A percentile compares a stretch with the other conserved stretches of the same genome.
These are phyloP conservation scores for Exophiala oligosperma DNA, from an alignment of 2,329 filamentous ascomycete genomes.

Conservation along the genomic window DNA sequence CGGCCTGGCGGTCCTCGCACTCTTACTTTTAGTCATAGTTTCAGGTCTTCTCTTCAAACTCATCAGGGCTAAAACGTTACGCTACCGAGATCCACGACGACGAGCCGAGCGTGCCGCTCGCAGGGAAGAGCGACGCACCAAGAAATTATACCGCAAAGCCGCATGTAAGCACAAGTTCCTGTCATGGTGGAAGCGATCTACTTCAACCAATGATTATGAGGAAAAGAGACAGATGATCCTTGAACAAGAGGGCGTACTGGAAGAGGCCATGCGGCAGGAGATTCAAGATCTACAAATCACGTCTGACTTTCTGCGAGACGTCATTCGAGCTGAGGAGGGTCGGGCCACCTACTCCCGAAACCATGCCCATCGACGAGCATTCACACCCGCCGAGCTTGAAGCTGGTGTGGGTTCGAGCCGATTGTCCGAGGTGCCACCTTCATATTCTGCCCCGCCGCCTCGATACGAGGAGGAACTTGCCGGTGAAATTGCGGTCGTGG, in stretches of 20 bases:
- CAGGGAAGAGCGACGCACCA: slow-evolving; percentile 55
- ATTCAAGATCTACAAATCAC: slow-evolving; percentile 54
- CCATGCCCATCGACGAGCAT: slow-evolving; percentile 7
- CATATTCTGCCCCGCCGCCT: slow-evolving; percentile 37
- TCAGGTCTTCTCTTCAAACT: slow-evolving; percentile 46
- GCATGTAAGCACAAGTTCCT: slow-evolving; percentile 53
- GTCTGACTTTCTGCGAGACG: slow-evolving; percentile 53
- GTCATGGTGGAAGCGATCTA: slow-evolving; percentile 49
- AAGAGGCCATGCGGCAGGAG: slow-evolving; percentile 48
- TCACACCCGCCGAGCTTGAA: slow-evolving; percentile 13
- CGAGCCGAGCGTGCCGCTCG: slow-evolving; percentile 55
- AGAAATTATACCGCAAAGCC: slow-evolving; percentile 53
- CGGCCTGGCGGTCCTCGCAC: slow-evolving; percentile 36
- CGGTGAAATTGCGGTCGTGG: slow-evolving; percentile 40
- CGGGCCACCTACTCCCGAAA: slow-evolving; percentile 14
- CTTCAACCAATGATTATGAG: slow-evolving; percentile 45
- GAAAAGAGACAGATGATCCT: slow-evolving; percentile 53
- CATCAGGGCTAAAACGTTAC: slow-evolving; percentile 40
- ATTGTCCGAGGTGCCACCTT: slow-evolving; percentile 21
- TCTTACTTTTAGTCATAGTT: slow-evolving; percentile 39
- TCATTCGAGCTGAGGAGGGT: slow-evolving; percentile 45
- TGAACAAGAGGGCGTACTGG: slow-evolving; percentile 47
- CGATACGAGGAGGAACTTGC: slow-evolving; percentile 42
- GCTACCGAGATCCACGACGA: slow-evolving; percentile 51
- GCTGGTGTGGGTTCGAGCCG: slow-evolving; percentile 26